Percentiles rank a stretch among this genome's conserved stretches.
Evolutionary conservation across 768 basidiomycete genomes (phyloP).

Genomic region (Tulasnella sp.): DNA sequence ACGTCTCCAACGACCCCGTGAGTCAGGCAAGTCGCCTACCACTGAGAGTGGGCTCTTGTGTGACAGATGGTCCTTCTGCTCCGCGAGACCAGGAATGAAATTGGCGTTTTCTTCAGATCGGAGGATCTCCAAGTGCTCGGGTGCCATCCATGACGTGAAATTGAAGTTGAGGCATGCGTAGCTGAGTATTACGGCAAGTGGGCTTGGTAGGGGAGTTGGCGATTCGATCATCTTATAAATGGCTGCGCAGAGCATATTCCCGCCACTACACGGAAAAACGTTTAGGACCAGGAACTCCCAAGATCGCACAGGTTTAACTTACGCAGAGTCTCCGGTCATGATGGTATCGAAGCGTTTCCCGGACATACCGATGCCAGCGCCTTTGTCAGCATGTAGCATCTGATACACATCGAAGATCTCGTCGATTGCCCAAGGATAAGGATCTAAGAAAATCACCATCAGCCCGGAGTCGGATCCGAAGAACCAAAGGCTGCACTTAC

Average conservation of each 20-base stretch:
- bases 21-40: conserved; percentile 56
- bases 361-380: conserved; percentile 75
- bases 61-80: conserved; percentile 77
- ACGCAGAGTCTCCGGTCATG: conserved; percentile 95
- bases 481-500: conserved; percentile 35
- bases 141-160: conserved; percentile 95
- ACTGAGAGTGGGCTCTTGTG: conserved; percentile 87
- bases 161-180: conserved; percentile 96
- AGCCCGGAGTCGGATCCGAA: not conserved
- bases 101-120: conserved; percentile 80
- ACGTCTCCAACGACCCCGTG: conserved; percentile 13
- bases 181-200: conserved; percentile 73
- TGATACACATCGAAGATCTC: conserved; percentile 88
- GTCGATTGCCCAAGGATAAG: conserved; percentile 93
- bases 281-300: not conserved
- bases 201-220: conserved; percentile 48
- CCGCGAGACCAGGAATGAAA: conserved; percentile 59
- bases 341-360: conserved; percentile 70
- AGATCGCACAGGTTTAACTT: conserved; percentile 30
- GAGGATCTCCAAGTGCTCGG: conserved; percentile 65
- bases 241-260: conserved; percentile 70
- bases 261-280: conserved; percentile 48
- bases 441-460: conserved; percentile 44
- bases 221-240: conserved; percentile 77
- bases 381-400: conserved; percentile 68